Evolutionary conservation across 2,329 filamentous ascomycete genomes (phyloP), one percentile per base, ranked within the genome.

Genomic region (Diplocarpon rosae): DNA sequence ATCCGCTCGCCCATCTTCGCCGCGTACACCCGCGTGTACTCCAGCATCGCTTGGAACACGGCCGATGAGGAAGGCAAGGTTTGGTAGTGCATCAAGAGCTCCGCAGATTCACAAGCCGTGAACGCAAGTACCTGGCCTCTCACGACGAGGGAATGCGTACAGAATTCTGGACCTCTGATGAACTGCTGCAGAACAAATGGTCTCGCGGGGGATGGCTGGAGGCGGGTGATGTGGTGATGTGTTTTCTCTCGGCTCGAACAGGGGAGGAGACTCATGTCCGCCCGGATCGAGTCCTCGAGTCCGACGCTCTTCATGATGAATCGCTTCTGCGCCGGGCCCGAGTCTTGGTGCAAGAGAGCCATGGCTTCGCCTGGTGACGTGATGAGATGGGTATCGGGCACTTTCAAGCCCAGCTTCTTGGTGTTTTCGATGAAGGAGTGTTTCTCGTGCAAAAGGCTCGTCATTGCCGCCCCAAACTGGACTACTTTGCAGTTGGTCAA

Each of bases 181-280:
- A 73, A 85, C 56, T 86, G 76, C 56, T 88, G 82, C 20, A 87
- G 59, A 48, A 86, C 69, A 71, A 78, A 85, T 0, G 80, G 74
- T 2, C 67, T 42, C 6, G 42, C 47, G 1, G 45, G 34, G 1
- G 52, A 48, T 4, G 56, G 56, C 2, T 42, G 46, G 11, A 87
- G 66, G 12, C 65, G 62, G 9, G 67, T 65, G 15, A 85, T 60
- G 52, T 80, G 69, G 1, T 62, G 56, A 33, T 67, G 66, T 0
- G 81, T 86, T 46, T 75, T 67, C 8, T 63, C 62, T 2, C 66
- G 54, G 0, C 72, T 72, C 0, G 62, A 45, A 5, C 75, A 70
- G 0, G 83, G 83, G 0, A 88, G 66, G 1, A 83, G 57, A 0
- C 77, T 80, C 77, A 83, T 79, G 50, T 78, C 69, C 10, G 68